Evolutionary conservation across 2,329 filamentous ascomycete species (phyloP).

Genomic region (Cladosporium velox): DNA sequence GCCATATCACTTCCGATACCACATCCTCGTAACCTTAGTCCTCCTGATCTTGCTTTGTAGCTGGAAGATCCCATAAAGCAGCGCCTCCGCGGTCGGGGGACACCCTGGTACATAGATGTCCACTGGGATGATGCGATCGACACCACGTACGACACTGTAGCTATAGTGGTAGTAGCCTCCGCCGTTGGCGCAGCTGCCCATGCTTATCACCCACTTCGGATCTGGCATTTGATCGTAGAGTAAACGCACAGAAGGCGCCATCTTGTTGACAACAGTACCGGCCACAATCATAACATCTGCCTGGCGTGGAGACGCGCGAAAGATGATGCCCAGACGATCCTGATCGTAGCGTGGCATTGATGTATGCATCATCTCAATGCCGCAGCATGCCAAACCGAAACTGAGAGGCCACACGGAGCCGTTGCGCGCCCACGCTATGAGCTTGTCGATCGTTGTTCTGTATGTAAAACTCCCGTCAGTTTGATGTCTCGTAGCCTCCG

Average conservation of each 20-base stretch:
- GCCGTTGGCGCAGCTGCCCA: slow-evolving; percentile 83
- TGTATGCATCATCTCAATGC: slow-evolving; percentile 89
- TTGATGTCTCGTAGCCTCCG: not conserved
- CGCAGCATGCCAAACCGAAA: slow-evolving; percentile 86
- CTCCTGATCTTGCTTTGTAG: slow-evolving; percentile 74
- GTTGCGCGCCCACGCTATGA: slow-evolving; percentile 83
- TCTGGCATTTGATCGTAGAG: slow-evolving; percentile 95
- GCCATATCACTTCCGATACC: slow-evolving; percentile 53
- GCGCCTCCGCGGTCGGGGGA: slow-evolving; percentile 55
- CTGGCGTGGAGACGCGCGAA: slow-evolving; percentile 83
- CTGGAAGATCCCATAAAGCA: slow-evolving; percentile 68
- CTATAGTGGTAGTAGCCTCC: slow-evolving; percentile 84
- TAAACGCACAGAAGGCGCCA: slow-evolving; percentile 83
- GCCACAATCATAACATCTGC: slow-evolving; percentile 93
- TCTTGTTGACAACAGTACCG: slow-evolving; percentile 92
- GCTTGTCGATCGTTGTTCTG: slow-evolving; percentile 75
- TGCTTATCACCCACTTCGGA: slow-evolving; percentile 78
- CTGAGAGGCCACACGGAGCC: slow-evolving; percentile 86
- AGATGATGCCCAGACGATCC: slow-evolving; percentile 85
- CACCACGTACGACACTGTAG: slow-evolving; percentile 74
- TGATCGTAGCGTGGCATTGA: slow-evolving; percentile 88
- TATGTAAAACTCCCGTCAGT: not conserved
- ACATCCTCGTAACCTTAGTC: slow-evolving; percentile 56
- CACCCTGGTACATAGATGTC: slow-evolving; percentile 80
- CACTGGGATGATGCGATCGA: slow-evolving; percentile 75